These are phyloP conservation scores for Mucor indicus DNA, from an alignment of 371 early-diverging fungal species.

Conservation along the genomic window DNA sequence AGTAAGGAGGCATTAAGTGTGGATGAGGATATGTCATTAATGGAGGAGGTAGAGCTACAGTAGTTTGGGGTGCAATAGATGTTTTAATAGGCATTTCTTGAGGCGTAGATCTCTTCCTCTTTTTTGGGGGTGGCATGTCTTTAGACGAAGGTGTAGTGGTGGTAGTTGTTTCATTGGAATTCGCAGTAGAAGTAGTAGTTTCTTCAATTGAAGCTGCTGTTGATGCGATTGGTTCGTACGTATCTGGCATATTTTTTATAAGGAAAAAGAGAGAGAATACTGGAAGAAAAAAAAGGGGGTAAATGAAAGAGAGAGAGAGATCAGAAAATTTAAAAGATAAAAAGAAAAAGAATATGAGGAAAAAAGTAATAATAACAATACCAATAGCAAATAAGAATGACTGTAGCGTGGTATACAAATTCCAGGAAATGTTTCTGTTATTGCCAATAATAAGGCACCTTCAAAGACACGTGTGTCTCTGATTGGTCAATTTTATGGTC, in stretches of 20 bases:
- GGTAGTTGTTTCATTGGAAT: no score
- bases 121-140: slow-evolving; percentile 5
- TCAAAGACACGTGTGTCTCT: slow-evolving; percentile 15
- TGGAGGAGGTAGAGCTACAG: slow-evolving; percentile 14
- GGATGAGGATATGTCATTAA: slow-evolving; percentile 6
- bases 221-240: not conserved
- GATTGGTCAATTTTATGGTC: slow-evolving; percentile 10
- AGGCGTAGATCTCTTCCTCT: not conserved
- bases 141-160: not conserved
- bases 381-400: slow-evolving; percentile 8
- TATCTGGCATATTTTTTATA: not conserved
- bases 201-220: no score
- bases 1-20: slow-evolving; percentile 12
- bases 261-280: slow-evolving; percentile 1
- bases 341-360: slow-evolving; percentile 2
- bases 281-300: no score
- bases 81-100: not conserved
- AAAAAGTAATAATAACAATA: slow-evolving; percentile 1
- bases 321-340: slow-evolving; percentile 2
- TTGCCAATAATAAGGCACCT: slow-evolving; percentile 9
- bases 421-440: not conserved
- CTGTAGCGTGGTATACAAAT: slow-evolving; percentile 5
- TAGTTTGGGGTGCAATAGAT: slow-evolving; percentile 1
- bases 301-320: no score
- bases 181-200: no score